These are phyloP conservation scores for Talaromyces sp. DNA, from an alignment of 2,329 filamentous ascomycete genomes.

Conservation along the genomic window DNA sequence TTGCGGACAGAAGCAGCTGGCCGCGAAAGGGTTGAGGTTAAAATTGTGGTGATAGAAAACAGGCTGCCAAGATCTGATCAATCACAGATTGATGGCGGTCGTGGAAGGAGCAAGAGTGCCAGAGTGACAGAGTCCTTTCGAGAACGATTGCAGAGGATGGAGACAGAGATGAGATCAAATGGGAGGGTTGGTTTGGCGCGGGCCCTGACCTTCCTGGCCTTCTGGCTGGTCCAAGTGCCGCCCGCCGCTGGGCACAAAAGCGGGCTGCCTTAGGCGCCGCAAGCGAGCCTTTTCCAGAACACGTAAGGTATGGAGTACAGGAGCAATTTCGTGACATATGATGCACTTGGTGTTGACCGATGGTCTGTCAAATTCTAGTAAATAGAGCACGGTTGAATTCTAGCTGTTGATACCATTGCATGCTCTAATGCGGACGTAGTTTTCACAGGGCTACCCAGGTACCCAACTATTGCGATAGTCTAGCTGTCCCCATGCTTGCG, in stretches of 20 bases:
- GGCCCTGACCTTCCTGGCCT: conserved; percentile 28
- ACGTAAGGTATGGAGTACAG: too few species aligned
- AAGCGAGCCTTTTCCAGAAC: conserved; percentile 30
- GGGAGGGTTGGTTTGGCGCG: conserved; percentile 29
- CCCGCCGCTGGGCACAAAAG: conserved; percentile 34
- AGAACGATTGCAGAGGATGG: conserved; percentile 12
- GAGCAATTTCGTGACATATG: too few species aligned
- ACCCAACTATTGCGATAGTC: not conserved
- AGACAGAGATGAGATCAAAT: conserved; percentile 25
- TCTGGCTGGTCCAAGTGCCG: conserved; percentile 39
- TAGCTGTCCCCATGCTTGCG: not conserved
- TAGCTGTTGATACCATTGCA: not conserved
- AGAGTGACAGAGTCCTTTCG: not conserved
- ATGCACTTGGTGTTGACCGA: too few species aligned
- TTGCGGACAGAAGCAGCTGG: conserved; percentile 13
- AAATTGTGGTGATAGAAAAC: not conserved
- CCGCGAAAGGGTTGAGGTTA: not conserved
- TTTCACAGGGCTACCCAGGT: not conserved
- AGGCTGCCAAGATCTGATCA: not conserved
- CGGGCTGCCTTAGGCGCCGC: conserved; percentile 35
- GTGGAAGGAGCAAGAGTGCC: not conserved
- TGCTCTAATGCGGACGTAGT: not conserved
- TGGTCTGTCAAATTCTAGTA: too few species aligned
- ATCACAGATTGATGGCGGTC: not conserved
- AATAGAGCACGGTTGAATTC: not conserved